Conservation (phyloP, 257 asterid genomes). For the Ajuga chamaepitys region DNA sequence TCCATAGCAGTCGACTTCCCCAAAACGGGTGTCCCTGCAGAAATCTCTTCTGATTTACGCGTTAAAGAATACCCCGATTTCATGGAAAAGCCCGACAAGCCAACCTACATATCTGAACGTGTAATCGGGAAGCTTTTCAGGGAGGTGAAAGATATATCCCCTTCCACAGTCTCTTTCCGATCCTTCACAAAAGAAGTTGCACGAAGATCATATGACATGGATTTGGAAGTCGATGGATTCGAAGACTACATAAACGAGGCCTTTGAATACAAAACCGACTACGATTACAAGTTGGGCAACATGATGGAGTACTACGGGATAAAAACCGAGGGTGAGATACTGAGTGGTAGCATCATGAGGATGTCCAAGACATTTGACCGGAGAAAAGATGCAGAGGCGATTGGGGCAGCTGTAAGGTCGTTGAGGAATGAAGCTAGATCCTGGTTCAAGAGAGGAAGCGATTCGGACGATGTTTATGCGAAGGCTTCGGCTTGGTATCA, state of each 20-base stretch:
- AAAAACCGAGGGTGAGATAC: constrained; percentile 76
- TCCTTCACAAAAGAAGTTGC: constrained; percentile 64
- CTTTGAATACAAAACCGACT: constrained; percentile 44
- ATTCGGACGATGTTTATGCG: constrained; percentile 35
- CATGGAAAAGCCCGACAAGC: constrained; percentile 83
- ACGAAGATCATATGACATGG: constrained; percentile 40
- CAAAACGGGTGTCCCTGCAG: constrained; percentile 86
- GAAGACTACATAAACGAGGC: constrained; percentile 59
- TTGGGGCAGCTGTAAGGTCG: constrained; percentile 57
- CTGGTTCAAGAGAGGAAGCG: constrained; percentile 57
- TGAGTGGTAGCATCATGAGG: constrained; percentile 73
- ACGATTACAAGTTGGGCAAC: constrained; percentile 78
- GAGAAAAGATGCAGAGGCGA: constrained; percentile 68
- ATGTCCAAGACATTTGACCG: constrained; percentile 63
- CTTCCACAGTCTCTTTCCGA: constrained; percentile 18
- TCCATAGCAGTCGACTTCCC: constrained; percentile 91
- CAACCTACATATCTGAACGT: constrained; percentile 36
- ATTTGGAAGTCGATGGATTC: constrained; percentile 66
- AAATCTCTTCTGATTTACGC: constrained; percentile 61
- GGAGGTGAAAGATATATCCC: constrained; percentile 53
- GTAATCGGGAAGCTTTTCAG: constrained; percentile 79
- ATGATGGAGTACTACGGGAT: constrained; percentile 85
- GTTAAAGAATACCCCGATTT: constrained; percentile 81
- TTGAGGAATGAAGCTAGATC: constrained; percentile 70
- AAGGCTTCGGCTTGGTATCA: constrained; percentile 94